Percentiles rank a stretch among this genome's conserved stretches.
Evolutionary conservation across 805 yeast species (phyloP).

Genomic region (Saturnispora saitoi): DNA sequence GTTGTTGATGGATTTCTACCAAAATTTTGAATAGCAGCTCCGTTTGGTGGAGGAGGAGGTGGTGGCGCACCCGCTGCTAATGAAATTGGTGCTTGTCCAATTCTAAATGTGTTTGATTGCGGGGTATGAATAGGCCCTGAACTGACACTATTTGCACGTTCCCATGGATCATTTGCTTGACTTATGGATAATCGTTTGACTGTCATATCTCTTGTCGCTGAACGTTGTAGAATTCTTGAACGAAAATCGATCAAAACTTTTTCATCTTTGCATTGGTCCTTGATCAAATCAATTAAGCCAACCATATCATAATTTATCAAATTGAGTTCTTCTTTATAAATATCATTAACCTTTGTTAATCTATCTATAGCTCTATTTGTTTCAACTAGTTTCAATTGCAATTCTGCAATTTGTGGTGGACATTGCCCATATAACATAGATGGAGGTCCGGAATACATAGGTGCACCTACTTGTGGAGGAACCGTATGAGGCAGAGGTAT

Average conservation of each 20-base stretch:
- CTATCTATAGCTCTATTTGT: conserved; percentile 17
- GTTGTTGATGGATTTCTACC: conserved; percentile 16
- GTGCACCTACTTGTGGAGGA: neutral
- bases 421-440: conserved; percentile 1
- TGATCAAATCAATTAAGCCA: conserved; percentile 36
- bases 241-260: conserved; percentile 20
- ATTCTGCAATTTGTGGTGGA: conserved; percentile 1
- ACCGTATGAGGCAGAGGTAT: neutral
- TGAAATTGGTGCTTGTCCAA: neutral
- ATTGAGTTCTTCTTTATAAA: conserved; percentile 39
- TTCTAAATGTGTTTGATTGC: neutral
- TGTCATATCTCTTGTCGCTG: conserved; percentile 27
- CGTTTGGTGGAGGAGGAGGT: neutral
- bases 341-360: conserved; percentile 39
- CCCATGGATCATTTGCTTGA: conserved; percentile 8
- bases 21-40: conserved; percentile 5
- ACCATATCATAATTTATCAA: conserved; percentile 46
- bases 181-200: conserved; percentile 17
- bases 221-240: conserved; percentile 24
- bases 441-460: neutral
- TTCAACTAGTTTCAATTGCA: conserved; percentile 3
- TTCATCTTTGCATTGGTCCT: conserved; percentile 15
- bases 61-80: conserved; percentile 4
- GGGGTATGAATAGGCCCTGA: neutral
- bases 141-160: neutral